Percentiles rank a stretch among this genome's conserved stretches.
phyloP scores from a whole-genome alignment of 2,329 filamentous ascomycete species.

The Penicillium sp. region DNA sequence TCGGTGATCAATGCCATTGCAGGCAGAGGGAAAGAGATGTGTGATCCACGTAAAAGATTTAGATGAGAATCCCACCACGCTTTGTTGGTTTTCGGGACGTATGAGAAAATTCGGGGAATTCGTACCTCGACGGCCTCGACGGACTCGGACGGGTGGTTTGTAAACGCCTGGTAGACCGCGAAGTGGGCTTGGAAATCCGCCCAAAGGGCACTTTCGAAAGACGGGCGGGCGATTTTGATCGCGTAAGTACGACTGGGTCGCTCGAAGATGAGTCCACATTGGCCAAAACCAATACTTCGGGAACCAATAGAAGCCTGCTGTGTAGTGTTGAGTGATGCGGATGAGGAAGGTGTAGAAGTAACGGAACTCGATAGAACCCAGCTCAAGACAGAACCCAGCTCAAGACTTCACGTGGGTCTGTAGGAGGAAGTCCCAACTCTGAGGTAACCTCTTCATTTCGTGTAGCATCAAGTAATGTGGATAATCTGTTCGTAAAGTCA shows the following conservation, averaged over 20 bases:
- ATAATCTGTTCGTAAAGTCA: no score
- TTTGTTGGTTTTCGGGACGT: constrained; percentile 4
- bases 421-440: neutral
- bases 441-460: neutral
- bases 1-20: constrained; percentile 20
- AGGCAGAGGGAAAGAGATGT: constrained; percentile 8
- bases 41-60: neutral
- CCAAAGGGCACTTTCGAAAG: constrained; percentile 12
- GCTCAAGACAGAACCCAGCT: neutral
- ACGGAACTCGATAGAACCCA: neutral
- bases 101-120: constrained; percentile 9
- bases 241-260: neutral
- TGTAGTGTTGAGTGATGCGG: neutral
- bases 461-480: neutral
- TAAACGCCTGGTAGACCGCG: neutral
- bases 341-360: neutral
- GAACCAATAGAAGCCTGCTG: neutral
- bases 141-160: neutral
- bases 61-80: constrained; percentile 5
- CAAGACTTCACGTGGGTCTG: neutral
- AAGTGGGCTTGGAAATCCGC: constrained; percentile 10
- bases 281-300: constrained; percentile 12
- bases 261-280: constrained; percentile 15
- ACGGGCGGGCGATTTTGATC: constrained; percentile 6
- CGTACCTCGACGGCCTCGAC: neutral